Conservation (phyloP, 139 green algal species). For the Nannochloris sp. region DNA sequence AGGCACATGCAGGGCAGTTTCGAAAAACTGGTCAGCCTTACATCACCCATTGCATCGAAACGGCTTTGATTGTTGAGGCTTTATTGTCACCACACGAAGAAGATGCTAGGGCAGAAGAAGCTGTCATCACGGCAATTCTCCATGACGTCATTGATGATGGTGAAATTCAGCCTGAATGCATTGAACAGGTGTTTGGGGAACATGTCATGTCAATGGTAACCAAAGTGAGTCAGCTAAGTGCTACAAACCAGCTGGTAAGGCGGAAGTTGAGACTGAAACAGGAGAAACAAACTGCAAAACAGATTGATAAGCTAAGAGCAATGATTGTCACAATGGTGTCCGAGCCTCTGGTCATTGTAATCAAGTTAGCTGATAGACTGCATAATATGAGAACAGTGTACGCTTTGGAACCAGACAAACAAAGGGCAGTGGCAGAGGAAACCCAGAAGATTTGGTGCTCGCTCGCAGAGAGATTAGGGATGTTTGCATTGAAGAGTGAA, state of each 20-base stretch:
- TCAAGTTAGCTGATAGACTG: constrained; percentile 94
- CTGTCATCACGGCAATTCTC: constrained; percentile 78
- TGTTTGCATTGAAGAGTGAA: constrained; percentile 75
- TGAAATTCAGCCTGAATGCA: constrained; percentile 27
- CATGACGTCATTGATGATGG: constrained; percentile 95
- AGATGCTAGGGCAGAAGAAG: constrained; percentile 53
- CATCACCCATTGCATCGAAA: constrained; percentile 86
- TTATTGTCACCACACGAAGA: constrained; percentile 26
- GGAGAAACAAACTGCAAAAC: constrained; percentile 20
- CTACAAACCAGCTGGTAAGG: constrained; percentile 82
- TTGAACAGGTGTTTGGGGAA: constrained; percentile 59
- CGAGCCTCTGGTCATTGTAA: constrained; percentile 77
- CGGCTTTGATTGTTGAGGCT: constrained; percentile 78
- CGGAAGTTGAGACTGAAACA: constrained; percentile 43
- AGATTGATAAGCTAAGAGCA: constrained; percentile 36
- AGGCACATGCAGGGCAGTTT: constrained; percentile 54
- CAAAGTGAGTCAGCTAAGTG: constrained; percentile 68
- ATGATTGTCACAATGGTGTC: constrained; percentile 71
- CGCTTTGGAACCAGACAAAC: constrained; percentile 63
- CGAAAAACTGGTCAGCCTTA: constrained; percentile 86
- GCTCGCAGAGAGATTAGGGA: constrained; percentile 85
- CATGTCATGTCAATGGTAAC: constrained; percentile 65
- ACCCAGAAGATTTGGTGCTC: constrained; percentile 83
- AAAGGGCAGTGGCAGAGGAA: constrained; percentile 69
- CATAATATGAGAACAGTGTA: constrained; percentile 94